A percentile compares a stretch with the other conserved stretches of the same genome.
Conservation (phyloP, 2,329 filamentous ascomycete species). For the Fusarium equiseti region DNA sequence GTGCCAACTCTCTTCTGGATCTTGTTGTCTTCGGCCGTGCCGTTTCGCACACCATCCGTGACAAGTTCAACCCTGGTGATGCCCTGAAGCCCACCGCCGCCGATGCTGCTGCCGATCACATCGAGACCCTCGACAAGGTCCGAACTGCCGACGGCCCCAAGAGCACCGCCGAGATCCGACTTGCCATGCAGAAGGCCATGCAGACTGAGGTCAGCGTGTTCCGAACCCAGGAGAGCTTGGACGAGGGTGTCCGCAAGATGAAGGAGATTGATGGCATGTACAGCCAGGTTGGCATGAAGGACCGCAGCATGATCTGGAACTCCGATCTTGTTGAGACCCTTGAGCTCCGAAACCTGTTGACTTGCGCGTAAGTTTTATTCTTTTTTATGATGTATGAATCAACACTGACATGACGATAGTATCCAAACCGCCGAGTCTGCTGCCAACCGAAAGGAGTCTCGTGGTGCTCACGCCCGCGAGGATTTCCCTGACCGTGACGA, state of each 20-base stretch:
- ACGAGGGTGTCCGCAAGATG: slow-evolving; percentile 93
- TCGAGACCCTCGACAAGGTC: slow-evolving; percentile 85
- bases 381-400: neutral
- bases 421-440: slow-evolving; percentile 92
- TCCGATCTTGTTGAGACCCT: slow-evolving; percentile 96
- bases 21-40: slow-evolving; percentile 97
- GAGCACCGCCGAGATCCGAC: slow-evolving; percentile 88
- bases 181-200: slow-evolving; percentile 98
- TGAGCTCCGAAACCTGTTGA: slow-evolving; percentile 93
- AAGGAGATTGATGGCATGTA: slow-evolving; percentile 84
- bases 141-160: slow-evolving; percentile 87
- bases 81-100: slow-evolving; percentile 83
- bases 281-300: slow-evolving; percentile 90
- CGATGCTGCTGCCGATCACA: slow-evolving; percentile 89
- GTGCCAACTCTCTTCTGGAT: slow-evolving; percentile 98
- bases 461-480: slow-evolving; percentile 96
- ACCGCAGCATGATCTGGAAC: slow-evolving; percentile 99
- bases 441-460: slow-evolving; percentile 95
- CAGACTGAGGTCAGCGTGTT: slow-evolving; percentile 97
- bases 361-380: slow-evolving; percentile 82
- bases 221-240: slow-evolving; percentile 91
- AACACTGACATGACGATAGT: slow-evolving; percentile 56
- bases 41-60: slow-evolving; percentile 95
- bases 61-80: slow-evolving; percentile 88
- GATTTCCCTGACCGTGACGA: slow-evolving; percentile 97